phyloP scores from a whole-genome alignment of 495 filamentous ascomycete species.

The Penicillium cataractarum region DNA sequence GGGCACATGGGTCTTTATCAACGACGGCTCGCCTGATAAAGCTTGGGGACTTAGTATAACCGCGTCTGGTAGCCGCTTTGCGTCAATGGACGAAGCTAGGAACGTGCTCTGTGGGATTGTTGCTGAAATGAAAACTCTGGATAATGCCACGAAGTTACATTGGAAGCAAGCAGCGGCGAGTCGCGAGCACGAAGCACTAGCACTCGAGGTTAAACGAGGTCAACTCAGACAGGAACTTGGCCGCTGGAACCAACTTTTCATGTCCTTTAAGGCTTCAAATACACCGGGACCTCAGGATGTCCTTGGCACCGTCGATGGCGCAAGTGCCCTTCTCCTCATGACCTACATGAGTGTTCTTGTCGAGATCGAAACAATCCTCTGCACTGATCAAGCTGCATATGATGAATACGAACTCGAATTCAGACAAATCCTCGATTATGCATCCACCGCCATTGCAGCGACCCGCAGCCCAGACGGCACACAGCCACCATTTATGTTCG shows the following conservation, averaged over 20 bases:
- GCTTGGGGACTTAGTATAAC: constrained; percentile 4
- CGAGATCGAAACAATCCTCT: constrained; percentile 23
- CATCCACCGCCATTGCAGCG: constrained; percentile 19
- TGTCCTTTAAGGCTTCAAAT: background rate
- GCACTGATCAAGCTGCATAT: constrained; percentile 20
- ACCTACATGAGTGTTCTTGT: constrained; percentile 24
- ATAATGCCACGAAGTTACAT: constrained; percentile 16
- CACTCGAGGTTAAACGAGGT: constrained; percentile 7
- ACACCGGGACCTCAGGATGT: background rate
- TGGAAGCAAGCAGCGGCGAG: constrained; percentile 1
- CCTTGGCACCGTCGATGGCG: background rate
- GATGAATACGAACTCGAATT: constrained; percentile 28
- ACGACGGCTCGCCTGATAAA: background rate
- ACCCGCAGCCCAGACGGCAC: constrained; percentile 20
- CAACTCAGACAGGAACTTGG: constrained; percentile 9
- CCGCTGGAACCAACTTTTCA: constrained; percentile 20
- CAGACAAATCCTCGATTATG: constrained; percentile 22
- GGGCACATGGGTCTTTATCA: constrained; percentile 19
- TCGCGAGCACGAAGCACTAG: background rate
- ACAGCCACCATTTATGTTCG: constrained; percentile 49
- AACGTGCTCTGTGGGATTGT: constrained; percentile 22
- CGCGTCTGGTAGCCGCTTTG: background rate
- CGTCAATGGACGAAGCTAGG: constrained; percentile 22
- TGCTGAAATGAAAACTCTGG: constrained; percentile 22
- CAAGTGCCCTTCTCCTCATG: constrained; percentile 20